Evolutionary conservation across 305 asterid genomes (phyloP).

Genomic region (Fraxinus angustifolia): DNA sequence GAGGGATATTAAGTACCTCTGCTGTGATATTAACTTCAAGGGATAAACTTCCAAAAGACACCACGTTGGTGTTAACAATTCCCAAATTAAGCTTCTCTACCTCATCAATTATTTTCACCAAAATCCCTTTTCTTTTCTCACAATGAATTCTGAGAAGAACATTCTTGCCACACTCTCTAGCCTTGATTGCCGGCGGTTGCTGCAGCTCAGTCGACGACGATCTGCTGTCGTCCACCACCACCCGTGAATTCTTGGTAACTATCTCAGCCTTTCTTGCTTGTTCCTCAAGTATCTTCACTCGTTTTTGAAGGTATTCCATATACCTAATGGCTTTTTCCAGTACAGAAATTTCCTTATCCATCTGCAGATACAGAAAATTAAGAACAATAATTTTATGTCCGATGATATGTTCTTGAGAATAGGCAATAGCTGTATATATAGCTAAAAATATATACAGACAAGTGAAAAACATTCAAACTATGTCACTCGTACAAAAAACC

Average conservation of each 20-base stretch:
- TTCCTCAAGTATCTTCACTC: background rate
- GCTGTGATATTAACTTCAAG: conserved; percentile 24
- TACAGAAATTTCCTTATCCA: background rate
- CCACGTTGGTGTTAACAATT: conserved; percentile 16
- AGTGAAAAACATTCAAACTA: background rate
- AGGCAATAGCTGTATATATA: background rate
- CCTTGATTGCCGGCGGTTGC: conserved; percentile 14
- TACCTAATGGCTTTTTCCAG: background rate
- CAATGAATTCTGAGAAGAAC: conserved; percentile 23
- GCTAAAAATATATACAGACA: background rate
- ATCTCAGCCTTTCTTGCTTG: background rate
- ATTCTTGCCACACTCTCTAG: conserved; percentile 19
- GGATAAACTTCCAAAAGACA: conserved; percentile 20
- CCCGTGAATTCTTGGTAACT: background rate
- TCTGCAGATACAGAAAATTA: background rate
- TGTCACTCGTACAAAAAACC: too few species aligned
- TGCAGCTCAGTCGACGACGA: background rate
- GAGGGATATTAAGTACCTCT: conserved; percentile 6
- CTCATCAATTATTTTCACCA: conserved; percentile 9
- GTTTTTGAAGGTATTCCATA: background rate
- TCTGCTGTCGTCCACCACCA: background rate
- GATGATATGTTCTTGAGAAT: background rate
- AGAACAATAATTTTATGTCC: background rate
- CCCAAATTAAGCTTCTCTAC: conserved; percentile 25
- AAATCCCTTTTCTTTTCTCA: conserved; percentile 22